Conservation (phyloP, 1,139 yeast genomes). For the Nakaseomyces sp. region DNA sequence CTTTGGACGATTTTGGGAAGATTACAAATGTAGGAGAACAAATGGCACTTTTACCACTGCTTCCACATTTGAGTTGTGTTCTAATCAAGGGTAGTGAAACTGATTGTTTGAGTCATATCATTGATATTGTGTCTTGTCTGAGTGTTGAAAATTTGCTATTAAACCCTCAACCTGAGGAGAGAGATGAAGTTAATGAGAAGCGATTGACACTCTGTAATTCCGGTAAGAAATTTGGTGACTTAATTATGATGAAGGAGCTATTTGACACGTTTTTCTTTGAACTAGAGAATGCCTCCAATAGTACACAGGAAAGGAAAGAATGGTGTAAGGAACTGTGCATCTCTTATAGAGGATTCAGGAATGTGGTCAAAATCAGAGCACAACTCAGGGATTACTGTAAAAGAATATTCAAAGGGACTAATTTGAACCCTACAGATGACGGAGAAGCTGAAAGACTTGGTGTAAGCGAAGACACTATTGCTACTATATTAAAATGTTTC, state of each 20-base stretch:
- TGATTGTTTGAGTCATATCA: slow-evolving; percentile 54
- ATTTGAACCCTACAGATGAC: slow-evolving; percentile 11
- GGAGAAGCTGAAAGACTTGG: slow-evolving; percentile 13
- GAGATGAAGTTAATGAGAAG: slow-evolving; percentile 65
- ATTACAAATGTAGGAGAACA: slow-evolving; percentile 70
- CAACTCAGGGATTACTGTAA: slow-evolving; percentile 71
- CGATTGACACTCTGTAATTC: slow-evolving; percentile 57
- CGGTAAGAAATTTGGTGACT: slow-evolving; percentile 71
- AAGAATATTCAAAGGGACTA: slow-evolving; percentile 18
- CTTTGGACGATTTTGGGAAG: slow-evolving; percentile 65
- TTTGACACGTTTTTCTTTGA: slow-evolving; percentile 48
- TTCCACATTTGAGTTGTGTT: slow-evolving; percentile 89
- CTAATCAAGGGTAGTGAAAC: slow-evolving; percentile 57
- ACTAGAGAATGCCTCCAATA: slow-evolving; percentile 31
- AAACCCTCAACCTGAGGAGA: slow-evolving; percentile 67
- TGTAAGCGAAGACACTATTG: slow-evolving; percentile 36
- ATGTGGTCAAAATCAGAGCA: slow-evolving; percentile 63
- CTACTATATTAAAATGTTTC: slow-evolving; percentile 63
- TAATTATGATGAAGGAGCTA: slow-evolving; percentile 73
- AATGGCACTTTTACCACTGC: slow-evolving; percentile 83
- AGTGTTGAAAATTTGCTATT: slow-evolving; percentile 82
- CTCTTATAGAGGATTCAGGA: slow-evolving; percentile 70
- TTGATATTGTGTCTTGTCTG: slow-evolving; percentile 85
- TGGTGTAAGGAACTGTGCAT: slow-evolving; percentile 82
- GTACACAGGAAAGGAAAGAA: slow-evolving; percentile 34